Conservation (phyloP, 2,329 filamentous ascomycete species). For the Neonectria sp. region DNA sequence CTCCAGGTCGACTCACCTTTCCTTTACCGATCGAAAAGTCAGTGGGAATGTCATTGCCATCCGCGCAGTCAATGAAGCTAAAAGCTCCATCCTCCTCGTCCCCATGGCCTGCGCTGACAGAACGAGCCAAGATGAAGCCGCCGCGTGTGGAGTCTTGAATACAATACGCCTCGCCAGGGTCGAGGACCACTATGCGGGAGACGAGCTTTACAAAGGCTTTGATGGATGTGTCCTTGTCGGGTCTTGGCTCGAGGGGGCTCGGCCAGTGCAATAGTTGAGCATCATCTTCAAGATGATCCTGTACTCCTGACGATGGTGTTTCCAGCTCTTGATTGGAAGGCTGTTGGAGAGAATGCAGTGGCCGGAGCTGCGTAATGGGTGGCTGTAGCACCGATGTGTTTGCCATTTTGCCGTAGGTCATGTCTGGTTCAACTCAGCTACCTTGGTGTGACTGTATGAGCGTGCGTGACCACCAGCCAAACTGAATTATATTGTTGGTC, state of each 20-base stretch:
- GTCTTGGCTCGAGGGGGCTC: not conserved
- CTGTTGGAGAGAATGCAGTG: slow-evolving; percentile 30
- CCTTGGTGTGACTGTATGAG: not conserved
- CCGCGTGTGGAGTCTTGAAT: not conserved
- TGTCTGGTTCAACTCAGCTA: not conserved
- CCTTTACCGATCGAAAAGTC: not conserved
- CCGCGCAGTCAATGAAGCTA: not conserved
- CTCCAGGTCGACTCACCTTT: not conserved
- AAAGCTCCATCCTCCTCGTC: not conserved
- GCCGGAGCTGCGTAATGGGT: slow-evolving; percentile 36
- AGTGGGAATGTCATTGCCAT: not conserved
- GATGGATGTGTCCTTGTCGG: not conserved
- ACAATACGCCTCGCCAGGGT: not conserved
- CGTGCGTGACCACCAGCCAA: not conserved
- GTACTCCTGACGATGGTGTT: not conserved
- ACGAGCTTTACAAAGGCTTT: not conserved
- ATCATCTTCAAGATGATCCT: not conserved
- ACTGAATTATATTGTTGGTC: not conserved
- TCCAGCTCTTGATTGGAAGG: not conserved
- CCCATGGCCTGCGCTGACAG: not conserved
- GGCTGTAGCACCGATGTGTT: slow-evolving; percentile 18
- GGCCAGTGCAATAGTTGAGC: not conserved
- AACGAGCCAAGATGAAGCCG: not conserved
- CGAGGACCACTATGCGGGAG: not conserved
- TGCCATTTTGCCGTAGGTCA: not conserved